These are phyloP conservation scores for Tetrapisispora arboricola DNA, from an alignment of 805 yeast genomes.

Conservation along the genomic window DNA sequence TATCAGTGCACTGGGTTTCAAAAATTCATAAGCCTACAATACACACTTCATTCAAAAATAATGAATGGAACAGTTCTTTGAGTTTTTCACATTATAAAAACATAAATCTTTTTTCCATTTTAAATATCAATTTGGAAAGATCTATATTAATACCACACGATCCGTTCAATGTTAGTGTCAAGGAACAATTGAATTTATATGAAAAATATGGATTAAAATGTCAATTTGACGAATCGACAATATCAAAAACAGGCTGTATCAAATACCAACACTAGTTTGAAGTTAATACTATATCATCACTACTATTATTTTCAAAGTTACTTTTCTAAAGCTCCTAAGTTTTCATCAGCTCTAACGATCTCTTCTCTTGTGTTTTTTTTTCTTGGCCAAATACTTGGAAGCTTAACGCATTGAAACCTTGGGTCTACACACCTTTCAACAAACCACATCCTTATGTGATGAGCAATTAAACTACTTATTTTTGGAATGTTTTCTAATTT, in stretches of 20 bases:
- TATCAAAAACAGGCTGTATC: constrained; percentile 3
- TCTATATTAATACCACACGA: constrained; percentile 36
- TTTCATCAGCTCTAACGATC: constrained; percentile 8
- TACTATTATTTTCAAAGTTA: not conserved
- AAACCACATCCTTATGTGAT: constrained; percentile 77
- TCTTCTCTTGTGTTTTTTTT: constrained; percentile 44
- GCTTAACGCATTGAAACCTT: constrained; percentile 68
- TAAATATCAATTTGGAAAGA: not conserved
- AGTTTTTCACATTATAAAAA: not conserved
- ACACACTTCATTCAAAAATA: not conserved
- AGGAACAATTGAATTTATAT: constrained; percentile 12
- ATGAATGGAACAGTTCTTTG: not conserved
- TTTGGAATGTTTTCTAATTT: constrained; percentile 90
- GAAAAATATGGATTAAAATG: constrained; percentile 8
- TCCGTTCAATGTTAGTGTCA: constrained; percentile 26
- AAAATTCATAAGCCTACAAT: constrained; percentile 7
- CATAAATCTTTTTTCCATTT: not conserved
- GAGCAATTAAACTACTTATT: constrained; percentile 74
- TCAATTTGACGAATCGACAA: constrained; percentile 6
- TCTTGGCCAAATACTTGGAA: constrained; percentile 86
- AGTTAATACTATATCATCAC: not conserved
- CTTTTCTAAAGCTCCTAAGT: constrained; percentile 1
- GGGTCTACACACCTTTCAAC: constrained; percentile 92
- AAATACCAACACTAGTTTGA: not conserved
- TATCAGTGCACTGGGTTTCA: constrained; percentile 26